Base-by-base conservation (phyloP, 768 basidiomycete genomes). In the Russula sp. region DNA sequence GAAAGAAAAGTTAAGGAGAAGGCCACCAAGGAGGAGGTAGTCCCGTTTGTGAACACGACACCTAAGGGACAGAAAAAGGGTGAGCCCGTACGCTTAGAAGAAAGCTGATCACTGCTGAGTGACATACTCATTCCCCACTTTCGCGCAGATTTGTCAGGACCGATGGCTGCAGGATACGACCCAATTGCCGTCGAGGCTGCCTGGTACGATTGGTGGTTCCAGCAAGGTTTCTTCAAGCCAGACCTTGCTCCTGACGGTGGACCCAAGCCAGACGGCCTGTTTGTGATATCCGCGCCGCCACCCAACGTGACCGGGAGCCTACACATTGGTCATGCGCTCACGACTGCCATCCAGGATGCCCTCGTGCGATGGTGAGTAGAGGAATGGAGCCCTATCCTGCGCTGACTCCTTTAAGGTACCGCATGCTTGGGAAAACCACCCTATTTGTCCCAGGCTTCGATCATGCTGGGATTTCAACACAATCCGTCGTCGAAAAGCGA, bases 181-280 rank as follows among this genome's bases (percentile, higher is more conserved):
- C 96, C 97, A 8, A 87, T 90, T 65, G 90, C 90, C 38, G 89
- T 98, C 61, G 96, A 98, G 71, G 80, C 94, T 0, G 87, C 93
- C 2, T 98, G 97, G 93, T 98, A 98, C 68, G 93, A 96, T 68
- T 98, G 97, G 97, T 98, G 96, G 96, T 78, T 84, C 41, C 81
- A 84, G 3, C 81, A 93, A 69, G 95, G 93, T 5, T 96, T 87
- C 78, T 97, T 96, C 83, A 83, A 85, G 66, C 93, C 96, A 3
- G 80, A 82, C 61, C 74, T 82, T 16, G 78, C 78, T 0, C 69
- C 78, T 0, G 79, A 87, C 55, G 86, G 85, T 11, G 76, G 81
- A 16, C 73, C 78, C 53, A 83, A 84, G 54, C 77, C 81, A 1
- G 83, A 88, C 32, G 59, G 59, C 41, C 52, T 55, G 1, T 60